A percentile compares a stretch with the other conserved stretches of the same genome.
phyloP scores from a whole-genome alignment of 495 filamentous ascomycete species.

The Penicillium argentinense region DNA sequence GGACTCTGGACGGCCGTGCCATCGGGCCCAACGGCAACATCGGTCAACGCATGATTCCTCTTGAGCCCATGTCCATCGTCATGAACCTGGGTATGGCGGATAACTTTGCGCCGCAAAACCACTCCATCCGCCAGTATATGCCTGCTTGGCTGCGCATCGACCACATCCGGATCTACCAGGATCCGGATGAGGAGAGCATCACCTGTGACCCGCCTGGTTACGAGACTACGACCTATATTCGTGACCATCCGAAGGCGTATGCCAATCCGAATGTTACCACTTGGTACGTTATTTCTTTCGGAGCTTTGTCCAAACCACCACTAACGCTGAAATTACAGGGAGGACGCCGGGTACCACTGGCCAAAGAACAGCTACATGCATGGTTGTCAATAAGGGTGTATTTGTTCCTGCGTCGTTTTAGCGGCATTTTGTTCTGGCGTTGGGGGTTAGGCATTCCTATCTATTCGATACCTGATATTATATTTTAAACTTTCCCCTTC shows the following conservation, averaged over 20 bases:
- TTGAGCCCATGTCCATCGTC: constrained; percentile 69
- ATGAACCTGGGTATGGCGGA: constrained; percentile 74
- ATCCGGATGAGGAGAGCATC: constrained; percentile 54
- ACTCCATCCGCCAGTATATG: constrained; percentile 52
- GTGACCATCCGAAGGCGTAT: constrained; percentile 61
- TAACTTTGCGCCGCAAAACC: constrained; percentile 63
- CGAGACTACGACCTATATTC: constrained; percentile 70
- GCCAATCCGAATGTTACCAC: constrained; percentile 63
- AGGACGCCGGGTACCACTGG: constrained; percentile 44
- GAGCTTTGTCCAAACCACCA: too few relatives aligned
- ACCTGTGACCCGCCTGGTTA: constrained; percentile 73
- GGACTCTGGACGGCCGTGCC: constrained; percentile 64
- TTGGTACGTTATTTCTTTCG: constrained; percentile 31
- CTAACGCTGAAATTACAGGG: too few relatives aligned
- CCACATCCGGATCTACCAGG: constrained; percentile 75
- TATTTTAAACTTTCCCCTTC: constrained; percentile 2
- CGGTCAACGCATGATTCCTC: constrained; percentile 65
- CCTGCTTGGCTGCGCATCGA: constrained; percentile 73
- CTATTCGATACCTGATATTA: constrained; percentile 12
- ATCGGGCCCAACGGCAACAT: constrained; percentile 74
- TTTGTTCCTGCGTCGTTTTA: constrained; percentile 29
- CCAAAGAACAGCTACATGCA: constrained; percentile 51
- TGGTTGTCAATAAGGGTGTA: constrained; percentile 28
- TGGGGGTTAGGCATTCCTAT: constrained; percentile 18
- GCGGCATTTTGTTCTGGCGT: constrained; percentile 40